Percentiles rank a stretch among this genome's conserved stretches.
Evolutionary conservation across 2,329 filamentous ascomycete genomes (phyloP).

Genomic region (Phialemoniopsis sp.): DNA sequence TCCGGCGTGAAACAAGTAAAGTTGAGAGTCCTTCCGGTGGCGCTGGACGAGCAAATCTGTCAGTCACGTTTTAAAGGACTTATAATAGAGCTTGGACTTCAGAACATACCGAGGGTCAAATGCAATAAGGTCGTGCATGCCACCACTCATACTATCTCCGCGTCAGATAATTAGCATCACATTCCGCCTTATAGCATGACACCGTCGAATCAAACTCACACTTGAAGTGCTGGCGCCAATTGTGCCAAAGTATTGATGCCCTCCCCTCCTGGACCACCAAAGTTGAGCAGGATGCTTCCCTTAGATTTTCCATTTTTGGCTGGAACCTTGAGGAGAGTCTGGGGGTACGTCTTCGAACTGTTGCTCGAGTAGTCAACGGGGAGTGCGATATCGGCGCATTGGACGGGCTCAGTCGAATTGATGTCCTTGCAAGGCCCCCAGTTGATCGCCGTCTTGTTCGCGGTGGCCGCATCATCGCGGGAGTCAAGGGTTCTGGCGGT

Average conservation of each 20-base stretch:
- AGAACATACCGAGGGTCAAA: constrained; percentile 11
- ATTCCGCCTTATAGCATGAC: no score
- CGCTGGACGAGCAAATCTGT: no score
- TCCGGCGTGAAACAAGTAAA: not conserved
- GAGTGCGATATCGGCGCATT: constrained; percentile 24
- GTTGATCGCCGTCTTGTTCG: not conserved
- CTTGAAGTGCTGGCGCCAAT: not conserved
- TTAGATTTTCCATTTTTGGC: constrained; percentile 18
- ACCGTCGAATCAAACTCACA: not conserved
- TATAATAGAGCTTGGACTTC: no score
- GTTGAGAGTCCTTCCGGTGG: constrained; percentile 2
- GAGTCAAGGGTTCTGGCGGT: no score
- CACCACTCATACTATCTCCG: constrained; percentile 7
- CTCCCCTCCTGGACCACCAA: constrained; percentile 22
- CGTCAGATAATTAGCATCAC: no score
- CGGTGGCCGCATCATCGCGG: no score
- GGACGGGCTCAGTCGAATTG: constrained; percentile 1
- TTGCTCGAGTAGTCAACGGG: constrained; percentile 28
- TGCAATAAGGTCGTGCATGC: constrained; percentile 10
- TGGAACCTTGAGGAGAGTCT: constrained; percentile 19
- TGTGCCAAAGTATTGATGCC: constrained; percentile 1
- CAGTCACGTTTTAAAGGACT: no score
- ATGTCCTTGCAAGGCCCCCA: not conserved
- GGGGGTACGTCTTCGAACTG: constrained; percentile 13
- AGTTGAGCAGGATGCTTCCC: constrained; percentile 25